Conservation (phyloP, 208 protist species). For the Leishmania tropica region DNA sequence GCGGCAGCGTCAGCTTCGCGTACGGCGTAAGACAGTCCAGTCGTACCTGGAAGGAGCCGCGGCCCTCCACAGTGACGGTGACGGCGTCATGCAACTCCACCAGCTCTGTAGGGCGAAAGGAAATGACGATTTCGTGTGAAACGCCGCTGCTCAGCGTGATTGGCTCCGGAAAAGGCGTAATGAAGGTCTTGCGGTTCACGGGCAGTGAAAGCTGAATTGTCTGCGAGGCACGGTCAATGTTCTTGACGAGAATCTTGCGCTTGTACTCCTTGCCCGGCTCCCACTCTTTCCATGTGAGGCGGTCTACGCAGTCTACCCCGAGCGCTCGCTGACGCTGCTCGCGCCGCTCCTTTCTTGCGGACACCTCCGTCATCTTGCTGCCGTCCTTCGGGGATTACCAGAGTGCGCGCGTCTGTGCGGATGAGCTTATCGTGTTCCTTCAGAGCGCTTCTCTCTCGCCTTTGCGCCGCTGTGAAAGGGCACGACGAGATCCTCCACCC, state of each 20-base stretch:
- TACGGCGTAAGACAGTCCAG: constrained; percentile 86
- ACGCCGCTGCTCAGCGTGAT: constrained; percentile 85
- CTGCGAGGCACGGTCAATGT: constrained; percentile 71
- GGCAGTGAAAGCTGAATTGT: constrained; percentile 85
- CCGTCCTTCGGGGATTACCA: background rate
- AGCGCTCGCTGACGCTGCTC: constrained; percentile 69
- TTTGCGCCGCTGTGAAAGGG: background rate
- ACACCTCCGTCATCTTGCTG: constrained; percentile 1
- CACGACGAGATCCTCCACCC: background rate
- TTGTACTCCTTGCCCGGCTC: constrained; percentile 85
- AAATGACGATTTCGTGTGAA: constrained; percentile 69
- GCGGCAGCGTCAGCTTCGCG: constrained; percentile 50
- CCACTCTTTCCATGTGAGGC: constrained; percentile 88
- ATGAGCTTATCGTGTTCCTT: background rate
- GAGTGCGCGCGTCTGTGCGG: background rate
- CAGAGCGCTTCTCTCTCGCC: background rate
- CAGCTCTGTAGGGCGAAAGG: constrained; percentile 74
- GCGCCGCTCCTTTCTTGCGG: constrained; percentile 27
- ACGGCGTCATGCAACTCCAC: constrained; percentile 81
- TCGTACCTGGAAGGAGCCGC: constrained; percentile 78
- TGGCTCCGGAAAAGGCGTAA: constrained; percentile 88
- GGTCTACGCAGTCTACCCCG: constrained; percentile 84
- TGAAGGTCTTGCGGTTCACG: constrained; percentile 67
- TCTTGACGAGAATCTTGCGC: constrained; percentile 88
- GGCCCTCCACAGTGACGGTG: constrained; percentile 73